phyloP scores from a whole-genome alignment of 805 yeast species.

The Jamesozyma piceae region DNA sequence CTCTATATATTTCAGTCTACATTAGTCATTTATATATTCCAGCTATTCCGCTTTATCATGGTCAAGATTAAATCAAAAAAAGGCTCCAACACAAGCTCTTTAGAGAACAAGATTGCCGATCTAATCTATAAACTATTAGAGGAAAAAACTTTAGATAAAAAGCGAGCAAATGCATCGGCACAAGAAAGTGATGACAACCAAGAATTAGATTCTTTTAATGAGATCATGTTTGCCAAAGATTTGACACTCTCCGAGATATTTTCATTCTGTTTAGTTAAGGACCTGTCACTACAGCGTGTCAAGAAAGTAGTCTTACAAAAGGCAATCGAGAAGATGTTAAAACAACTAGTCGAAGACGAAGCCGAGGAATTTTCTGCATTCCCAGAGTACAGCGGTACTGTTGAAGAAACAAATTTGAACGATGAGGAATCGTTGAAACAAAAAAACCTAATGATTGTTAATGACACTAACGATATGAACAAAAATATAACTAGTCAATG shows the following conservation, averaged over 20 bases:
- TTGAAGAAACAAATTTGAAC: constrained; percentile 27
- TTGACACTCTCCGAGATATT: constrained; percentile 43
- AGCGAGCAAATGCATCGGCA: constrained; percentile 25
- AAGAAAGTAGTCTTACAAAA: constrained; percentile 57
- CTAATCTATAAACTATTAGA: constrained; percentile 50
- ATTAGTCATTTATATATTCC: no score
- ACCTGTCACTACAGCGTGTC: constrained; percentile 56
- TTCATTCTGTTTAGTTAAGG: constrained; percentile 54
- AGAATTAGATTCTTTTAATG: constrained; percentile 16
- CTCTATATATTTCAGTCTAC: no score
- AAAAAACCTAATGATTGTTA: constrained; percentile 52
- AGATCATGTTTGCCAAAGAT: constrained; percentile 54
- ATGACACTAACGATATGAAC: constrained; percentile 61
- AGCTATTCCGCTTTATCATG: constrained; percentile 21
- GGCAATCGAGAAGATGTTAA: constrained; percentile 52
- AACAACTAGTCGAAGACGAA: constrained; percentile 51
- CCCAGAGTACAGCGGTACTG: constrained; percentile 20
- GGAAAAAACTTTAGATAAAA: constrained; percentile 43
- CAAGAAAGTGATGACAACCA: constrained; percentile 7
- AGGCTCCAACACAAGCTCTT: constrained; percentile 22
- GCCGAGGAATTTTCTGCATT: constrained; percentile 38
- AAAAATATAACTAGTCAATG: constrained; percentile 67
- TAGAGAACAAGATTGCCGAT: constrained; percentile 51
- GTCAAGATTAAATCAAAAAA: constrained; percentile 27
- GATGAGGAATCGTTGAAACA: constrained; percentile 28